Base-by-base conservation (phyloP, 352 stramenopile genomes). In the Globisporangium nunn region DNA sequence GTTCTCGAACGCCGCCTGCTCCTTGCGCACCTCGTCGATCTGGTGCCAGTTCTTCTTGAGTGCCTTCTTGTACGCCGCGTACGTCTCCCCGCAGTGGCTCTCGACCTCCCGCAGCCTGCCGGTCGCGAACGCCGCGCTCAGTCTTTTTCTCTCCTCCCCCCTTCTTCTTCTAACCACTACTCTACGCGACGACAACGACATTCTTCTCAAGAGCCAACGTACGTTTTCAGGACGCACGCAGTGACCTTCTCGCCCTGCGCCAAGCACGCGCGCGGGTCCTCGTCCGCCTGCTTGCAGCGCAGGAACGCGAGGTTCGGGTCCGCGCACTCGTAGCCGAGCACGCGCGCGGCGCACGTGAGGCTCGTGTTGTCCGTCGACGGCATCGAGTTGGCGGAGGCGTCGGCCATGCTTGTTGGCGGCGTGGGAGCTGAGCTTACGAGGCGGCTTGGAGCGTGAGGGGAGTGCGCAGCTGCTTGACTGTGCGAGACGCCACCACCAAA, bases 41-140 rank as follows among this genome's bases (percentile, higher is more conserved):
- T 87, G 78, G 66, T 91, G 82, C 82, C 82, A 93, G 74, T 91
- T 96, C 73, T 88, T 85, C 75, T 93, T 88, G 11, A 96, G 68
- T 58, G 84, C 85, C 67, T 81, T 80, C 71, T 94, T 91, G 80
- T 94, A 96, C 69, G 81, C 81, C 59, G 72, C 59, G 74, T 88
- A 96, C 51, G 81, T 84, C 48, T 92, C 83, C n/a, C 81, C 83
- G 71, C 86, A 96, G 63, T 93, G 64, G 40, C 62, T 82, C 66
- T 96, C 86, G 11, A 91, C 64, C 53, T 88, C 75, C 44, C 77
- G 79, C 54, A 96, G 71, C 40, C 85, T 94, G 50, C 18, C 55
- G 11, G 17, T 55, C 23, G 46, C 29, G 33, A 37, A 37, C 35
- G 8, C 35, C 35, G 2, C 35, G 10, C 35, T 41, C 35, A 41